These are phyloP conservation scores for Edaphochlamys debaryana DNA, from an alignment of 139 green algal genomes.

Conservation along the genomic window DNA sequence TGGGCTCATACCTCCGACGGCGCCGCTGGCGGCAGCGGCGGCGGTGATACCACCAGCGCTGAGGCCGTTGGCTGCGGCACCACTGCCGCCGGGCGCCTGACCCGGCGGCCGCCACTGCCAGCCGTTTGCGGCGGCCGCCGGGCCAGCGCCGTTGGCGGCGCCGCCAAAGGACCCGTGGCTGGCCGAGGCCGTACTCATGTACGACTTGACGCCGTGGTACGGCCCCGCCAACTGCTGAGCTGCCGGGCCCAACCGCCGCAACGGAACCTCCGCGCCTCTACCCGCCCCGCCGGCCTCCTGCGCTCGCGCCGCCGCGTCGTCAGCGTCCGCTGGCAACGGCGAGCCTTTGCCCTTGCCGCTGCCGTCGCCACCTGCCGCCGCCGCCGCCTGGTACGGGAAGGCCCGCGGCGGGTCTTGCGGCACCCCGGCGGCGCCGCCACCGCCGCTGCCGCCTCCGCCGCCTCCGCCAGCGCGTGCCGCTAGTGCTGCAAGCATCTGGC, in stretches of 20 bases:
- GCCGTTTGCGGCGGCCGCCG: no score
- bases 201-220: slow-evolving; percentile 32
- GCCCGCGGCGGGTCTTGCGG: background rate
- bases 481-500: slow-evolving; percentile 64
- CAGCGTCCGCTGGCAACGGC: no score
- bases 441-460: no score
- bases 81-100: background rate
- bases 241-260: no score
- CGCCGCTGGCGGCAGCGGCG: background rate
- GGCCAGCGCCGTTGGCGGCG: background rate
- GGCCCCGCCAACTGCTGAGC: background rate
- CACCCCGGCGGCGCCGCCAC: no score
- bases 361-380: background rate
- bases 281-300: no score
- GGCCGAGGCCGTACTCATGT: slow-evolving; percentile 20
- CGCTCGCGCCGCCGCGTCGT: no score
- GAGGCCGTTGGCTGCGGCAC: background rate
- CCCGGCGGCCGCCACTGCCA: background rate
- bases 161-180: background rate
- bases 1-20: background rate
- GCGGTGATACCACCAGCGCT: background rate
- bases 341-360: no score
- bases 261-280: no score
- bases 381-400: slow-evolving; percentile 37
- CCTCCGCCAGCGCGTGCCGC: background rate